Evolutionary conservation across 2,329 filamentous ascomycete species (phyloP), one percentile per base, ranked within the genome.

Genomic region (Plenodomus lindquistii): DNA sequence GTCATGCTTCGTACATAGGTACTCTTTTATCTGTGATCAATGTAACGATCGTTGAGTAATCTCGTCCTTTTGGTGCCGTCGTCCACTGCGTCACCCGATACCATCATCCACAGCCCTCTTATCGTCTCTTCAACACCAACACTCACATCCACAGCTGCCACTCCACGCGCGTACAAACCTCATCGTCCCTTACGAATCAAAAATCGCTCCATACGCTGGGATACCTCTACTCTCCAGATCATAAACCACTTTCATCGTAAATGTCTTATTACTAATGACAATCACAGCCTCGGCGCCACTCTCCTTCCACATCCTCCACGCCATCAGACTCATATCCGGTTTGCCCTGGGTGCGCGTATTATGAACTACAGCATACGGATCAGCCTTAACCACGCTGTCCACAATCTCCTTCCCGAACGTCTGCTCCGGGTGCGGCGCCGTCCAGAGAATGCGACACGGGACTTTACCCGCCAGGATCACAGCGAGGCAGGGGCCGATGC

Each of bases 161-260:
- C n/a, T n/a, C n/a, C n/a, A n/a, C n/a, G n/a, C n/a, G n/a, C 22
- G 22, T 6, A 24, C 10, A 10, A 24, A 24, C 22, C 6, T 6
- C 22, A 15, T 7, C 34, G 10, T 18, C 35, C 40, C n/a, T 18
- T 70, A 84, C 27, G 82, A 85, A 70, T 91, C 88, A 72, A 87
- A 91, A 56, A 91, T 89, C 2, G 88, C 85, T 2, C 88, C 88
- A 70, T 83, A 91, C 5, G 86, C 85, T 1, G 85, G 81, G 19
- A 90, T 73, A 0, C 86, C 86, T 45, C 85, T 77, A 24, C 77
- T 80, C 71, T 91, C 86, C 50, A 91, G 75, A 13, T 81, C 85
- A 69, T 86, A 88, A 1, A 91, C 86, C 4, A 91, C 77, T 71
- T 84, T 83, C 57, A 80, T 81, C 17, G 87, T 91, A 37, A 89